phyloP scores from a whole-genome alignment of 306 rosid species.

The Fagus crenata region DNA sequence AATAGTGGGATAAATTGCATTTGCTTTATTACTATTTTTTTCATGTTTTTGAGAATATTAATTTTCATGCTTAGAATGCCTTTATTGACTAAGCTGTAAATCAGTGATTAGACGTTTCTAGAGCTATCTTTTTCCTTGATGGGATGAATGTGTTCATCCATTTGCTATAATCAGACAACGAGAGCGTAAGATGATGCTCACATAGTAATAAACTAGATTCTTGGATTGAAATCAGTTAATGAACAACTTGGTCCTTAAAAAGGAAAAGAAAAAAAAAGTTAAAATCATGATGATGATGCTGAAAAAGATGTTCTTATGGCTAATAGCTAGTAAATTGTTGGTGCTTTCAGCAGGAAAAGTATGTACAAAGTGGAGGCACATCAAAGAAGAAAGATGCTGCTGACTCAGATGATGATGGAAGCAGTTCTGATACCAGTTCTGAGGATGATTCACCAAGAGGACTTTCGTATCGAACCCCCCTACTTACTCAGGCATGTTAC shows the following conservation, averaged over 20 bases:
- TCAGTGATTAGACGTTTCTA: not conserved
- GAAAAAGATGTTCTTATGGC: not conserved
- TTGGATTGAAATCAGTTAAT: not conserved
- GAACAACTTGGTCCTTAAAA: not conserved
- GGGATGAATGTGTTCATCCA: not conserved
- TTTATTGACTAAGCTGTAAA: not conserved
- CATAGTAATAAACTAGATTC: not conserved
- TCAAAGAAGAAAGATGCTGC: conserved; percentile 59
- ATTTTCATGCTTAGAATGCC: not conserved
- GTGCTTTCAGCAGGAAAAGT: conserved; percentile 54
- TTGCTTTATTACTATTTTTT: not conserved
- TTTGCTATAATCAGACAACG: not conserved
- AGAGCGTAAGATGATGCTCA: not conserved
- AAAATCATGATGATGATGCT: not conserved
- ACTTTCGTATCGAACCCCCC: conserved; percentile 74
- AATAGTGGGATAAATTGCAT: not conserved
- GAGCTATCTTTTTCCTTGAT: not conserved
- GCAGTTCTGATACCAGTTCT: conserved; percentile 65
- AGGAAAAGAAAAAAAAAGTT: not conserved
- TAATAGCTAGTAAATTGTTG: not conserved
- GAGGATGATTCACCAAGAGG: conserved; percentile 71
- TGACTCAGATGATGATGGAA: conserved; percentile 62
- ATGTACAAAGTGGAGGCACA: conserved; percentile 52
- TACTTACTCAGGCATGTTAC: conserved; percentile 71
- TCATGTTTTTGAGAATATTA: too few relatives aligned